Evolutionary conservation across 257 asterid genomes (phyloP).

Genomic region (Lavandula angustifolia): DNA sequence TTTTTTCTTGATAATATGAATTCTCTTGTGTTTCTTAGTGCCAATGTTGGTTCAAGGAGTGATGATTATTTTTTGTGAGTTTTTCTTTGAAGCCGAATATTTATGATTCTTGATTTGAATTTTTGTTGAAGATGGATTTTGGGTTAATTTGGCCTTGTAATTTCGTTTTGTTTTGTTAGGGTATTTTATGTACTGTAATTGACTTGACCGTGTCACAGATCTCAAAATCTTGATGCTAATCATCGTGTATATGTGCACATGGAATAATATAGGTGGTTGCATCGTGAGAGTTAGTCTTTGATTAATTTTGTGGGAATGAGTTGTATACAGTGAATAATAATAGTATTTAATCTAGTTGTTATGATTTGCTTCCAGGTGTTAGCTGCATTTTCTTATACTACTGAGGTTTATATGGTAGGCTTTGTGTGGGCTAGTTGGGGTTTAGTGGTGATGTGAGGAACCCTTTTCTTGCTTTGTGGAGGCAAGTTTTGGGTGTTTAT

Average conservation of each 20-base stretch:
- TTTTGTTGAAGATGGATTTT: slow-evolving; percentile 22
- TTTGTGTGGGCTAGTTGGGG: slow-evolving; percentile 22
- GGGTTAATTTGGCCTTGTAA: slow-evolving; percentile 3
- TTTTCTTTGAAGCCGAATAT: slow-evolving; percentile 21
- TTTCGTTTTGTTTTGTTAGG: slow-evolving; percentile 15
- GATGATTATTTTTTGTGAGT: background rate
- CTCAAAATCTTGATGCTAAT: slow-evolving; percentile 28
- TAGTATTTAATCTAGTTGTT: slow-evolving; percentile 6
- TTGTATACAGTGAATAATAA: background rate
- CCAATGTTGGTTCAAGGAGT: slow-evolving; percentile 17
- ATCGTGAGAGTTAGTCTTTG: slow-evolving; percentile 23
- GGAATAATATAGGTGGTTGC: slow-evolving; percentile 26
- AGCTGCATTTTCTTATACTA: slow-evolving; percentile 12
- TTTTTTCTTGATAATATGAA: slow-evolving; percentile 17
- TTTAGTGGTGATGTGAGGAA: slow-evolving; percentile 27
- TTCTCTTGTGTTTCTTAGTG: background rate
- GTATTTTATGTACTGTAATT: slow-evolving; percentile 14
- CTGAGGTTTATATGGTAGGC: slow-evolving; percentile 14
- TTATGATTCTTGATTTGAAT: slow-evolving; percentile 19
- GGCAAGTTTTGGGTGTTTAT: slow-evolving; percentile 38
- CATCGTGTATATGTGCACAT: slow-evolving; percentile 21
- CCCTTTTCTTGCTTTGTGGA: slow-evolving; percentile 41
- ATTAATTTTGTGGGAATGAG: slow-evolving; percentile 23
- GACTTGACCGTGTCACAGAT: slow-evolving; percentile 30
- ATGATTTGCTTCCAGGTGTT: slow-evolving; percentile 40